Evolutionary conservation across 2,329 filamentous ascomycete genomes (phyloP).

Genomic region (Calonectria henricotiae): DNA sequence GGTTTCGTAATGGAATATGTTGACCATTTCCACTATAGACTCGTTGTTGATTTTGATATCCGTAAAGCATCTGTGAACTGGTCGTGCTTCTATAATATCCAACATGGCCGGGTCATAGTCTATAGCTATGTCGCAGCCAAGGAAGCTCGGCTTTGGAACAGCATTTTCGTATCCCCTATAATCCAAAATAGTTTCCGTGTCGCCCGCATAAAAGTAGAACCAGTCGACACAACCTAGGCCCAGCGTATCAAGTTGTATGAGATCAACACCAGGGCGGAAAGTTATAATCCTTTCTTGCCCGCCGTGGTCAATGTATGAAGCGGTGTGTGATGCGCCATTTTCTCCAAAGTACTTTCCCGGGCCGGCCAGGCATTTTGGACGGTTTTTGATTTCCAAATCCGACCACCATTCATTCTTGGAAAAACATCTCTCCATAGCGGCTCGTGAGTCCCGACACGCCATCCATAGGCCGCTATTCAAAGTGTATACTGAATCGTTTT

Average conservation of each 20-base stretch:
- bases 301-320: not conserved
- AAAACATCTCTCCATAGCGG: not conserved
- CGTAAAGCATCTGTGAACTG: slow-evolving; percentile 1
- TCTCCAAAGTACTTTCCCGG: not conserved
- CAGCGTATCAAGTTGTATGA: not conserved
- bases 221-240: not conserved
- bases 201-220: slow-evolving; percentile 1
- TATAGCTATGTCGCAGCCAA: slow-evolving; percentile 5
- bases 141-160: not conserved
- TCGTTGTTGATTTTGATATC: not conserved
- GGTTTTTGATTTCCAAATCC: not conserved
- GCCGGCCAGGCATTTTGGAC: not conserved
- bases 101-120: slow-evolving; percentile 8
- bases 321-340: not conserved
- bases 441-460: slow-evolving; percentile 8
- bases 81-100: not conserved
- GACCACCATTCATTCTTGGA: slow-evolving; percentile 7
- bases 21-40: not conserved
- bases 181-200: not conserved
- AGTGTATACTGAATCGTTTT: not conserved
- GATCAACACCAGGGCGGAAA: not conserved
- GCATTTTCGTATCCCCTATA: not conserved
- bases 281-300: not conserved
- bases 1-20: not conserved
- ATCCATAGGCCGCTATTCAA: slow-evolving; percentile 1